These are phyloP conservation scores for Peterozyma toletana DNA, from an alignment of 805 yeast genomes.

Conservation along the genomic window DNA sequence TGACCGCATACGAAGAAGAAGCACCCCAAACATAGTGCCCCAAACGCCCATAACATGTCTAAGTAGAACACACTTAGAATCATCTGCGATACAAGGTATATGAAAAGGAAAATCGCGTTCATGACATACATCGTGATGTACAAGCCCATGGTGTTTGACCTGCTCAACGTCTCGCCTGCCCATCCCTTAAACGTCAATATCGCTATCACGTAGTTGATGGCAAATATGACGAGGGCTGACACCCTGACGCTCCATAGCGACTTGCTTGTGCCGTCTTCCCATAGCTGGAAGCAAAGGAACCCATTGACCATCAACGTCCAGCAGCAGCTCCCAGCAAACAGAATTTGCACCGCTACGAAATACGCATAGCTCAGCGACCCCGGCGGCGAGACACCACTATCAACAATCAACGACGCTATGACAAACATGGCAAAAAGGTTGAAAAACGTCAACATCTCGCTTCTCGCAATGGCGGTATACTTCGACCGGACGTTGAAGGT, in stretches of 20 bases:
- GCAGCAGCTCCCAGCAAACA: constrained; percentile 65
- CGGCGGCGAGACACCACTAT: constrained; percentile 90
- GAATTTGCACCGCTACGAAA: constrained; percentile 78
- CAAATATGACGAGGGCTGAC: constrained; percentile 50
- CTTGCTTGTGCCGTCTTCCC: constrained; percentile 85
- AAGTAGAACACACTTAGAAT: constrained; percentile 61
- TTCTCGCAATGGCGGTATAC: constrained; percentile 91
- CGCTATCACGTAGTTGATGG: constrained; percentile 58
- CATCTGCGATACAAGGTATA: constrained; percentile 63
- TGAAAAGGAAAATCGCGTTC: constrained; percentile 57
- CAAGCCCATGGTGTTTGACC: constrained; percentile 53
- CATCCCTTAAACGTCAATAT: constrained; percentile 69
- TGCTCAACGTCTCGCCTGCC: constrained; percentile 36
- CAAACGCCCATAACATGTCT: constrained; percentile 81
- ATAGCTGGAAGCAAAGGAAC: constrained; percentile 75
- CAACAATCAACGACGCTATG: constrained; percentile 68
- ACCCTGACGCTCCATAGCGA: constrained; percentile 54
- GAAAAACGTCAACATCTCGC: constrained; percentile 74
- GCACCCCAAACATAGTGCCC: constrained; percentile 67
- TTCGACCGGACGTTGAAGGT: constrained; percentile 73
- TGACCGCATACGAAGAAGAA: constrained; percentile 81
- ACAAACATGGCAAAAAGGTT: constrained; percentile 51
- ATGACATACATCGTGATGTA: constrained; percentile 65
- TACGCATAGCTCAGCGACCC: constrained; percentile 69
- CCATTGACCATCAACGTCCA: constrained; percentile 68